Base-by-base conservation (phyloP, 2,329 filamentous ascomycete genomes). In the Elsinoe fawcettii region DNA sequence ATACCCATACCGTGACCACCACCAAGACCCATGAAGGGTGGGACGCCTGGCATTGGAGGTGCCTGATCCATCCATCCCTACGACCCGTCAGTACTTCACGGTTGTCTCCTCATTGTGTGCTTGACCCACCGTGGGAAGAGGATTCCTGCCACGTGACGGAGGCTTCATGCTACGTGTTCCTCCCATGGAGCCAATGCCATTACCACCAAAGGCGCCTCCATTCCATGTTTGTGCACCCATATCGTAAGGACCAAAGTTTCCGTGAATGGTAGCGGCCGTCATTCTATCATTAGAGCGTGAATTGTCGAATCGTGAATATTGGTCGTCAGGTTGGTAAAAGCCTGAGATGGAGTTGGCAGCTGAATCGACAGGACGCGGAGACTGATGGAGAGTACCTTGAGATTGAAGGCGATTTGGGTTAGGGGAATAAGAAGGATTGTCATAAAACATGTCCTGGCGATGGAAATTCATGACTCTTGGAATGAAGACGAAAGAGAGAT, bases 151-250 rank as follows among this genome's bases (percentile, higher is more conserved):
- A 60, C 80, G 76, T 62, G 77, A 73, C 59, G 75, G 74, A 49
- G 80, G 76, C 71, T 82, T 83, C 67, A 81, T 73, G 62, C 80
- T 76, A 59, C 74, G 74, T 23, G 76, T 72, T 58, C 72, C 74
- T 39, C 75, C 76, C 58, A 83, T 83, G 58, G 84, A 85, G 64
- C 91, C 78, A 61, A 82, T 74, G 65, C 79, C 81, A 64, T 81
- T 80, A 63, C 79, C 84, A 56, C 83, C 83, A 62, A 90, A 88
- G 47, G 83, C 85, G 66, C 80, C 82, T 55, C 89, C 85, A 69
- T 85, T 88, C 90, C 90, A 96, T 18, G 86, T 84, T 67, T 90
- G 86, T n/a, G 80, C 78, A 59, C 76, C 75, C 68, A 84, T 82
- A 66, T 90, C 88, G 64, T 91, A 87, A 59, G 74, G 80, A 58